Evolutionary conservation across 306 rosid species (phyloP).

Genomic region (Coriaria nepalensis): DNA sequence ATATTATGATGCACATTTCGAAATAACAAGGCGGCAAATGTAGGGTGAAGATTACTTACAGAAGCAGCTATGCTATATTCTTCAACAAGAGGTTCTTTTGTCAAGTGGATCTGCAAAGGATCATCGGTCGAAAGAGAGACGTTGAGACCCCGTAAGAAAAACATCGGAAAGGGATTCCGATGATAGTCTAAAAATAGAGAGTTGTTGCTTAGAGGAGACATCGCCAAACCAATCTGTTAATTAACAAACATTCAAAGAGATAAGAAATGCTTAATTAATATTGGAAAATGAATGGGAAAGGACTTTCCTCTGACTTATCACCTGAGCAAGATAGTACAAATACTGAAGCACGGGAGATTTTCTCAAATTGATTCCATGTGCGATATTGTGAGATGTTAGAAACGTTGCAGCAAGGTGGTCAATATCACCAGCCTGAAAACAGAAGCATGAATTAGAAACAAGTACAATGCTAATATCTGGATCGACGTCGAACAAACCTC

Average conservation of each 20-base stretch:
- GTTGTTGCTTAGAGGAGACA: slow-evolving; percentile 99
- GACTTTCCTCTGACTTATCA: slow-evolving; percentile 7
- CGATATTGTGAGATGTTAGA: slow-evolving; percentile 66
- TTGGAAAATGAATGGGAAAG: neutral
- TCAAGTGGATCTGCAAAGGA: slow-evolving; percentile 96
- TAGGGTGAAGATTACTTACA: slow-evolving; percentile 48
- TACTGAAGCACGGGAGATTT: slow-evolving; percentile 80
- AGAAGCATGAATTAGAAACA: slow-evolving; percentile 16
- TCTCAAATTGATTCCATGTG: slow-evolving; percentile 72
- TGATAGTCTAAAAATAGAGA: slow-evolving; percentile 92
- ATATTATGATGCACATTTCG: neutral
- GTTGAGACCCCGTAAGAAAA: slow-evolving; percentile 86
- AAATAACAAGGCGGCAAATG: no score
- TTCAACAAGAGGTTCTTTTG: slow-evolving; percentile 96
- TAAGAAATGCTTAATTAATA: no score
- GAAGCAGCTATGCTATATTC: slow-evolving; percentile 99
- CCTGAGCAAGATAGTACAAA: slow-evolving; percentile 82
- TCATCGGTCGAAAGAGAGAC: slow-evolving; percentile 98
- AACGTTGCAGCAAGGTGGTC: slow-evolving; percentile 84
- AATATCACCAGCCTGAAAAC: slow-evolving; percentile 67
- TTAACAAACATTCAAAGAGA: no score
- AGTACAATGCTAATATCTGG: slow-evolving; percentile 3
- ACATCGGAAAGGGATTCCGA: slow-evolving; percentile 82
- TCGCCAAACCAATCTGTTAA: slow-evolving; percentile 80
- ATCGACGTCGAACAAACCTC: slow-evolving; percentile 10